Base-by-base conservation (phyloP, 179 eudicot genomes). In the Vitellaria paradoxa region DNA sequence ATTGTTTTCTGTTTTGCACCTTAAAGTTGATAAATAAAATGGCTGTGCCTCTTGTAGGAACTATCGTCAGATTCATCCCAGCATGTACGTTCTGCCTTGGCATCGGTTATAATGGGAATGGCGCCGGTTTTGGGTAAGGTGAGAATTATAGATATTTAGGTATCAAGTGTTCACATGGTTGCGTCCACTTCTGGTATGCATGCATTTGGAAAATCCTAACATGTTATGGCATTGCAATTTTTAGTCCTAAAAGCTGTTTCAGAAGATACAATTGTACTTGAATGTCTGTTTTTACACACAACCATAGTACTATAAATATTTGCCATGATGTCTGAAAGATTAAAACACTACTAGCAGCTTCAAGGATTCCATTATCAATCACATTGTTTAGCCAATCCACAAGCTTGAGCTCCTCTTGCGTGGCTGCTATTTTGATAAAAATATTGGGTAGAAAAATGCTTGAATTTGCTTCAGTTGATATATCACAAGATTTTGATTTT, bases 31-130 rank as follows among this genome's bases (percentile, higher is more conserved):
- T 56, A 53, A 12, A 66, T 12, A 40, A 49, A 47, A 26, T 23
- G 9, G 45, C 47, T 9, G 66, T 47, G 14, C 55, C 3, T 76
- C 65, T 74, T 87, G 81, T 80, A 95, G 99, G 99, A 95, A 71
- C 82, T 95, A 82, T 95, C 99, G 64, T 95, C 97, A 14, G 99
- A 95, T 84, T 95, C 99, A 76, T 95, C 99, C 68, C 99, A 95
- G 89, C 99, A 95, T 84, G 99, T 95, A 79, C 94, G 99, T 70
- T 95, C 99, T 81, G 94, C 99, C 78, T 87, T 95, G 86, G 99
- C 99, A 55, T 95, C 99, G 61, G 99, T 95, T 74, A 91, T 95
- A 78, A 95, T 95, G 99, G 99, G 99, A 84, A 95, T 95, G 99
- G 99, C 99, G 76, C 97, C 99, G 77, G 89, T 95, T 45, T 78